Conservation (phyloP, 83 land plant species). For the Larix sibirica region DNA sequence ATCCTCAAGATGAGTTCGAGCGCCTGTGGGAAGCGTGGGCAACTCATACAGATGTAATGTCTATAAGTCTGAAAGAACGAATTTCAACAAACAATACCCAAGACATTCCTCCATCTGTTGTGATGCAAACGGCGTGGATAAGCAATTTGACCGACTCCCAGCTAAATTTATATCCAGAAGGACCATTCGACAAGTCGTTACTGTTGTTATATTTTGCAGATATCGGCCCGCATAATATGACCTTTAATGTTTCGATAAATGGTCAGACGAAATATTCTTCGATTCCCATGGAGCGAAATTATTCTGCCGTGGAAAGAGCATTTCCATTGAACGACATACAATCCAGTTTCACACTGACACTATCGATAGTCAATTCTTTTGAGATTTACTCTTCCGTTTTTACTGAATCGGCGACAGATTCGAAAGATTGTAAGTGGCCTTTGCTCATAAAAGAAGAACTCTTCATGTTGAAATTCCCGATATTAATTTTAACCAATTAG, state of each 20-base stretch:
- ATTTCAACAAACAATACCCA: neutral
- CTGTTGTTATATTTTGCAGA: neutral
- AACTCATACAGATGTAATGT: neutral
- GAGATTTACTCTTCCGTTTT: neutral
- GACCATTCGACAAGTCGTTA: neutral
- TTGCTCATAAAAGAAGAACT: neutral
- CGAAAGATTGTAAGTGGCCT: neutral
- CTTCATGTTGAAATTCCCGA: too few relatives aligned
- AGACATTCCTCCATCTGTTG: neutral
- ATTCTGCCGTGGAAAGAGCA: neutral
- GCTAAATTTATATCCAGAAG: neutral
- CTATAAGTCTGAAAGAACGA: neutral
- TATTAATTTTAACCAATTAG: too few relatives aligned
- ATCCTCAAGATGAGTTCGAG: neutral
- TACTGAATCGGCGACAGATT: neutral
- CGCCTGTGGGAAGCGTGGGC: neutral
- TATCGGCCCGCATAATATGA: neutral
- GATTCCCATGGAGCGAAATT: neutral
- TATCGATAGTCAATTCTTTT: neutral
- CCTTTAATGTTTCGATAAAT: neutral
- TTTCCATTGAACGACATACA: neutral
- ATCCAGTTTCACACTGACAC: too few relatives aligned
- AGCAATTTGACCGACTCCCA: too few relatives aligned
- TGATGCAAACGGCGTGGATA: neutral
- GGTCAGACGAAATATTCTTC: neutral